phyloP scores from a whole-genome alignment of 768 basidiomycete genomes.

The Amanita jacksonii region DNA sequence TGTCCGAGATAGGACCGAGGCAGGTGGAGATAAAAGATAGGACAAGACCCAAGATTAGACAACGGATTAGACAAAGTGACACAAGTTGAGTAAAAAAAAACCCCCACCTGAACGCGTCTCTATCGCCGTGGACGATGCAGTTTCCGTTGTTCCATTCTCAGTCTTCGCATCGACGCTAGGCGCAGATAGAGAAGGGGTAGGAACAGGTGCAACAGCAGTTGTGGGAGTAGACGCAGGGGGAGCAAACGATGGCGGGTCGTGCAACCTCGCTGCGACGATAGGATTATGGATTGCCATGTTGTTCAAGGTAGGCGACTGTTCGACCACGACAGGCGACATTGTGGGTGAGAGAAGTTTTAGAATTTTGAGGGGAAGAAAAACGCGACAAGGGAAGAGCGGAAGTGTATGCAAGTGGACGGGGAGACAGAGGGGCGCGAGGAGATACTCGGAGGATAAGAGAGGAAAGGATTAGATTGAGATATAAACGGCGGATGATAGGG shows the following conservation, averaged over 20 bases:
- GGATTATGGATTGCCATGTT: conserved; percentile 33
- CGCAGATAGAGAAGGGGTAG: too few relatives aligned
- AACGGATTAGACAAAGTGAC: conserved; percentile 3
- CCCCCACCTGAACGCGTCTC: conserved; percentile 20
- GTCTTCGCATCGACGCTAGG: too few relatives aligned
- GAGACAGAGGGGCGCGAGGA: conserved; percentile 14
- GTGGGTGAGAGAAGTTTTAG: conserved; percentile 9
- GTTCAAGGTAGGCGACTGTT: conserved; percentile 32
- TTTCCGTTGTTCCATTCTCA: too few relatives aligned
- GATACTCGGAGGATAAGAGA: too few relatives aligned
- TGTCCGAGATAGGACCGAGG: too few relatives aligned
- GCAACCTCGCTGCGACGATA: conserved; percentile 19
- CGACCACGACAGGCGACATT: conserved; percentile 53
- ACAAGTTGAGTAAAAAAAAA: too few relatives aligned
- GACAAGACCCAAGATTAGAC: conserved; percentile 1
- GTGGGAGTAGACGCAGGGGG: neutral
- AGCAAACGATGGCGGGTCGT: too few relatives aligned
- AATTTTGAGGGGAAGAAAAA: conserved; percentile 7
- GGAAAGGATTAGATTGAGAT: too few relatives aligned
- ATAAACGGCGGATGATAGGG: too few relatives aligned
- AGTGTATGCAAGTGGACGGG: too few relatives aligned
- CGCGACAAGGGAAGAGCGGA: conserved; percentile 14
- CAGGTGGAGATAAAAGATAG: conserved; percentile 6
- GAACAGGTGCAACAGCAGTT: conserved; percentile 11
- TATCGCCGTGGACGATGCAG: too few relatives aligned